Conservation (phyloP, 441 rosid genomes). For the Rhodomyrtus psidioides region DNA sequence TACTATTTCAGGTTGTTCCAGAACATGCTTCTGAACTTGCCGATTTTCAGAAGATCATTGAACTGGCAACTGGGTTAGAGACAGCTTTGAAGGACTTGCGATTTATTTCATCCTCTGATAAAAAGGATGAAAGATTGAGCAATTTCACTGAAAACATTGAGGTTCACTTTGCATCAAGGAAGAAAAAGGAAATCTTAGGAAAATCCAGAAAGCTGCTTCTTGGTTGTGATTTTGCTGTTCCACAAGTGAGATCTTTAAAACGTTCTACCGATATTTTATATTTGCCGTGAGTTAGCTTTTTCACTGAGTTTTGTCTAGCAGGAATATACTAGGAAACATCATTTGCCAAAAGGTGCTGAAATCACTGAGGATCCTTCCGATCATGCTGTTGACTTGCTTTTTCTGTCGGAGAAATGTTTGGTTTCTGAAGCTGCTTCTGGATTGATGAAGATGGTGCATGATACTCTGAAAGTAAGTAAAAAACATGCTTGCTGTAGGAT, state of each 20-base stretch:
- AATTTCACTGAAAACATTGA: constrained; percentile 83
- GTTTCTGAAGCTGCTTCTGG: constrained; percentile 84
- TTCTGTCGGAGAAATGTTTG: constrained; percentile 72
- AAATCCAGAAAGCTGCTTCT: constrained; percentile 82
- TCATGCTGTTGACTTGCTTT: constrained; percentile 62
- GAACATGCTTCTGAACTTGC: constrained; percentile 88
- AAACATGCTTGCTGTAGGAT: not conserved
- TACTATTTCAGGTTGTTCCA: constrained; percentile 72
- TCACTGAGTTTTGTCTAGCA: constrained; percentile 22
- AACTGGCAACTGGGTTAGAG: constrained; percentile 71
- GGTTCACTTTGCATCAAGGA: constrained; percentile 91
- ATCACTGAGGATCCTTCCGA: constrained; percentile 30
- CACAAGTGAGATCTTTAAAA: constrained; percentile 44
- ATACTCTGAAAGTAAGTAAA: constrained; percentile 58
- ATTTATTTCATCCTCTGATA: constrained; percentile 66
- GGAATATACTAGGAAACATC: constrained; percentile 39
- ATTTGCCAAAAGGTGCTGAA: constrained; percentile 21
- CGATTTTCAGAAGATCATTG: constrained; percentile 73
- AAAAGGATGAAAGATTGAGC: constrained; percentile 63
- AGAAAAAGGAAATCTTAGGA: constrained; percentile 76
- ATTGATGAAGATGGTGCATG: constrained; percentile 79
- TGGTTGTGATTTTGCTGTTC: constrained; percentile 63
- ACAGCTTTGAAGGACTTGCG: constrained; percentile 47
- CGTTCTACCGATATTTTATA: not conserved
- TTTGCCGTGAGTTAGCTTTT: not conserved